Evolutionary conservation across 2,329 filamentous ascomycete genomes (phyloP).

Genomic region (Ascochyta rabiei): DNA sequence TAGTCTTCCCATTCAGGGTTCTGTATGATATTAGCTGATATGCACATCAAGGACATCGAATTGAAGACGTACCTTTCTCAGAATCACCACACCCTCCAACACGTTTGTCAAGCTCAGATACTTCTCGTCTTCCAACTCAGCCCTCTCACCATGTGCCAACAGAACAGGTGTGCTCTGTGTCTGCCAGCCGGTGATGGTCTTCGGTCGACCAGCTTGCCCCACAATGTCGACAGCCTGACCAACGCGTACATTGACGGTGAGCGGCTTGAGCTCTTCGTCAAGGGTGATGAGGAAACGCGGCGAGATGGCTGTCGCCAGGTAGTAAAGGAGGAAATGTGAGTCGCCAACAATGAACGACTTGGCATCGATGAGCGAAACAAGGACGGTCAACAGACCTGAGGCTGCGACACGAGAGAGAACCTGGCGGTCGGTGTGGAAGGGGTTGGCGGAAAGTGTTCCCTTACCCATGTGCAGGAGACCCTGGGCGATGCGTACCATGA

Average conservation of each 20-base stretch:
- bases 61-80: conserved; percentile 79
- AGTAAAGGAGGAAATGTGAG: conserved; percentile 94
- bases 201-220: conserved; percentile 92
- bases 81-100: conserved; percentile 91
- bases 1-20: conserved; percentile 56
- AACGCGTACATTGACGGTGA: conserved; percentile 95
- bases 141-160: conserved; percentile 90
- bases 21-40: conserved; percentile 34
- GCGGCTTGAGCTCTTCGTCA: conserved; percentile 89
- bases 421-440: conserved; percentile 99
- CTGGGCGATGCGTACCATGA: conserved; percentile 99
- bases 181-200: conserved; percentile 99
- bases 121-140: conserved; percentile 96
- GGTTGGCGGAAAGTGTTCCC: conserved; percentile 91
- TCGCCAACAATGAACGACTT: conserved; percentile 79
- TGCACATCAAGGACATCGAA: neutral
- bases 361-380: conserved; percentile 93
- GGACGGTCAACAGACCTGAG: conserved; percentile 84
- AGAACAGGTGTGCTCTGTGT: conserved; percentile 99
- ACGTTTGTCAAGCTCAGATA: conserved; percentile 91
- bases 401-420: conserved; percentile 91
- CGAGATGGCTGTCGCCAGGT: conserved; percentile 94
- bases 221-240: conserved; percentile 98
- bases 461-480: conserved; percentile 99
- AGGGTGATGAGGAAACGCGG: conserved; percentile 95